These are phyloP conservation scores for Pythium phragmitis DNA, from an alignment of 352 stramenopile species.

Conservation along the genomic window DNA sequence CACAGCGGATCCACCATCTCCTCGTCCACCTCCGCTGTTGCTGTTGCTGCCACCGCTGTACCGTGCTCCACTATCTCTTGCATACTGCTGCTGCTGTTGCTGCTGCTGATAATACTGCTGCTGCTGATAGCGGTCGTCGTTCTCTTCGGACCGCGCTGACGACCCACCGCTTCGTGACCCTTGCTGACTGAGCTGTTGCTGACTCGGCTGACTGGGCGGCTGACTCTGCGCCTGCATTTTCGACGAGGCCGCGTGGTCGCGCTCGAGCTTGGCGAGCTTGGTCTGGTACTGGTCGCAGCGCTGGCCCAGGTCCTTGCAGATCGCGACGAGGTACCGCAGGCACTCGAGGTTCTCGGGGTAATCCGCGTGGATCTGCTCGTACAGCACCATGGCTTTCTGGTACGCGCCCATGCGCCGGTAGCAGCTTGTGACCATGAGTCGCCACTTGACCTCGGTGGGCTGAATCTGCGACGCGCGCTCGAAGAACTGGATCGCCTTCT, in stretches of 20 bases:
- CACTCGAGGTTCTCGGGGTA: slow-evolving; percentile 95
- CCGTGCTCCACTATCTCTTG: slow-evolving; percentile 22
- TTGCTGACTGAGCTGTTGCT: slow-evolving; percentile 16
- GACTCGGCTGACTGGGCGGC: slow-evolving; percentile 20
- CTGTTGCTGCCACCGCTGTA: slow-evolving; percentile 18
- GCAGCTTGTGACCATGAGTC: slow-evolving; percentile 96
- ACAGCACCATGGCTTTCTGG: slow-evolving; percentile 91
- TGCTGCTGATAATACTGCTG: slow-evolving; percentile 27
- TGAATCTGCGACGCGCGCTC: slow-evolving; percentile 93
- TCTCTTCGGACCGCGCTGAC: slow-evolving; percentile 34
- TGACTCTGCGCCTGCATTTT: slow-evolving; percentile 31
- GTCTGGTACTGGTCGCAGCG: slow-evolving; percentile 92
- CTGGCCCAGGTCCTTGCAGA: slow-evolving; percentile 93
- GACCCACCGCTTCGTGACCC: slow-evolving; percentile 10
- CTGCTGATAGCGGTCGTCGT: slow-evolving; percentile 28
- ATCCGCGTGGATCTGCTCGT: slow-evolving; percentile 93
- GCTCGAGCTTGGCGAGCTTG: slow-evolving; percentile 91
- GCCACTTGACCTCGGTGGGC: slow-evolving; percentile 95
- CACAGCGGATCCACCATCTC: slow-evolving; percentile 11
- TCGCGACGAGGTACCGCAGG: slow-evolving; percentile 88
- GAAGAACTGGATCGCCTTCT: slow-evolving; percentile 97
- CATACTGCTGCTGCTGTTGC: slow-evolving; percentile 22
- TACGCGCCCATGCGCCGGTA: slow-evolving; percentile 94
- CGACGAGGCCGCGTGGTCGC: slow-evolving; percentile 42
- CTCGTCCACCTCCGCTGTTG: not conserved